phyloP scores from a whole-genome alignment of 805 yeast genomes.

The Torulaspora maleeae region DNA sequence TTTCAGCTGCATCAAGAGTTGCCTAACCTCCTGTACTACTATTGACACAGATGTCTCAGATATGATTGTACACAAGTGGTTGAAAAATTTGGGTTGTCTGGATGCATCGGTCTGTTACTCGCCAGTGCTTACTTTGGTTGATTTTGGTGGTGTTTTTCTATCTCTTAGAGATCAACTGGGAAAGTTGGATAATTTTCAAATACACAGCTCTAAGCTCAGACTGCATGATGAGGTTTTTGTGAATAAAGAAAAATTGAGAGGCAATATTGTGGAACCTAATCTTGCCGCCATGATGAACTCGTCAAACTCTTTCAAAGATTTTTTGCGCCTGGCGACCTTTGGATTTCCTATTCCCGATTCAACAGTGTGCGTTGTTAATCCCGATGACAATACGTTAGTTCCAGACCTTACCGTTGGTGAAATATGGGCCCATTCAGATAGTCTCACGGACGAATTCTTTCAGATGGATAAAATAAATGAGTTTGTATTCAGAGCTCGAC shows the following conservation, averaged over 20 bases:
- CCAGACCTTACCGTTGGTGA: constrained; percentile 84
- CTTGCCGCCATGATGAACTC: constrained; percentile 32
- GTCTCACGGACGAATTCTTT: constrained; percentile 56
- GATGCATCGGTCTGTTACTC: constrained; percentile 72
- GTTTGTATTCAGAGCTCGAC: constrained; percentile 34
- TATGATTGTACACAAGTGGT: constrained; percentile 82
- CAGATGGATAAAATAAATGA: constrained; percentile 36
- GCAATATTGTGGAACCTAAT: constrained; percentile 32
- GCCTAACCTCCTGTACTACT: constrained; percentile 79
- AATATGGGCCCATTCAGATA: constrained; percentile 94
- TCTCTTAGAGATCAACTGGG: constrained; percentile 85
- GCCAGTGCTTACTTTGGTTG: constrained; percentile 83
- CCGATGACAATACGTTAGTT: constrained; percentile 75
- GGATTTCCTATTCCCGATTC: constrained; percentile 95
- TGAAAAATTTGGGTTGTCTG: constrained; percentile 82
- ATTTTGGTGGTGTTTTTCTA: constrained; percentile 94
- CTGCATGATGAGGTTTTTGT: constrained; percentile 35
- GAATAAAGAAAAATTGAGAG: constrained; percentile 36
- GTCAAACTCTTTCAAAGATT: constrained; percentile 40
- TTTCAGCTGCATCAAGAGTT: constrained; percentile 79
- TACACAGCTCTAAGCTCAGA: constrained; percentile 28
- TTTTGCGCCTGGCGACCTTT: constrained; percentile 78
- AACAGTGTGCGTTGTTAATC: constrained; percentile 87
- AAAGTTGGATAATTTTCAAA: constrained; percentile 30
- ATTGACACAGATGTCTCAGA: constrained; percentile 93